Evolutionary conservation across 2,329 filamentous ascomycete genomes (phyloP).

Genomic region (Fusarium sp.): DNA sequence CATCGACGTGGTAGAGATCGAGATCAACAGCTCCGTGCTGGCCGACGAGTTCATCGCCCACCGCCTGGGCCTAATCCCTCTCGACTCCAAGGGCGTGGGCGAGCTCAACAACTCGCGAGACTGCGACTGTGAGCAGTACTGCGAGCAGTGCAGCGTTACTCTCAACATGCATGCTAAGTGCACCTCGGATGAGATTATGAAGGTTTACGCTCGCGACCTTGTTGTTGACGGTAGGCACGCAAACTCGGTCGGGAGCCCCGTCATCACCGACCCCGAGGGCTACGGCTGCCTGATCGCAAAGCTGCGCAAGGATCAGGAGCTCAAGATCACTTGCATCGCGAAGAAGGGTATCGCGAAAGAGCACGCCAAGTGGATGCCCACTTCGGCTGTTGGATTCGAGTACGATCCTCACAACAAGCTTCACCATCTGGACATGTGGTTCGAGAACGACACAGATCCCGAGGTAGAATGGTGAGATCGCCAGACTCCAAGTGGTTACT

Average conservation of each 20-base stretch:
- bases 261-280: slow-evolving; percentile 82
- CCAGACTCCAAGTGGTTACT: neutral
- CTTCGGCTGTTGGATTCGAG: slow-evolving; percentile 91
- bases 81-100: slow-evolving; percentile 83
- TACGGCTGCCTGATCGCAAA: slow-evolving; percentile 89
- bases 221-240: slow-evolving; percentile 73
- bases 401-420: slow-evolving; percentile 98
- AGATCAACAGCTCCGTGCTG: slow-evolving; percentile 92
- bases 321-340: slow-evolving; percentile 89
- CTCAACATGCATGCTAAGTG: slow-evolving; percentile 86
- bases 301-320: slow-evolving; percentile 85
- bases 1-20: slow-evolving; percentile 92
- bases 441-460: slow-evolving; percentile 75
- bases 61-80: slow-evolving; percentile 86
- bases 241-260: slow-evolving; percentile 80
- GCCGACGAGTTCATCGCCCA: slow-evolving; percentile 96
- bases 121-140: slow-evolving; percentile 96
- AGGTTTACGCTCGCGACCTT: slow-evolving; percentile 90
- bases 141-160: slow-evolving; percentile 87
- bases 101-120: slow-evolving; percentile 87
- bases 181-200: slow-evolving; percentile 86
- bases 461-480: slow-evolving; percentile 78
- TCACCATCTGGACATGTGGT: slow-evolving; percentile 92
- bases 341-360: slow-evolving; percentile 99
- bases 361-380: slow-evolving; percentile 97